These are phyloP conservation scores for Starmerella asiatica DNA, from an alignment of 805 yeast genomes.

Conservation along the genomic window DNA sequence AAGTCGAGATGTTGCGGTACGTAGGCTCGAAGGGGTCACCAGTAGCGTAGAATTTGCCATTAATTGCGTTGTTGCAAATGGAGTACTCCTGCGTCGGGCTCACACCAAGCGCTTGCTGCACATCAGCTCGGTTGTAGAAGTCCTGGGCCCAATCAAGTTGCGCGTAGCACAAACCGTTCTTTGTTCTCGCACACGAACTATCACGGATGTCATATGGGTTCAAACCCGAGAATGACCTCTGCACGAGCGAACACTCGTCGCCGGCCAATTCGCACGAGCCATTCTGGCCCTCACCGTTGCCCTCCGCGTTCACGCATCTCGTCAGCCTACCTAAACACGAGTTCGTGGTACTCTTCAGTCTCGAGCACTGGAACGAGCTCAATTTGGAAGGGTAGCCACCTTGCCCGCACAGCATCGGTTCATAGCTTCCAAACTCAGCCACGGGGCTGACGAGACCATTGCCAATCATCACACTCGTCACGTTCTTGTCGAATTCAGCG, in stretches of 20 bases:
- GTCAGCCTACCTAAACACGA: slow-evolving; percentile 9
- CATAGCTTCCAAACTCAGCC: slow-evolving; percentile 62
- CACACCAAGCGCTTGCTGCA: slow-evolving; percentile 40
- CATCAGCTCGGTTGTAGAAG: slow-evolving; percentile 41
- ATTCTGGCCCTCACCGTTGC: slow-evolving; percentile 9
- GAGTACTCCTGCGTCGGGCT: slow-evolving; percentile 35
- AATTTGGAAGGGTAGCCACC: slow-evolving; percentile 47
- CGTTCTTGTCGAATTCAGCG: slow-evolving; percentile 42
- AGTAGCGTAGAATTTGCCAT: slow-evolving; percentile 38
- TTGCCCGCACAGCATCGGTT: slow-evolving; percentile 88
- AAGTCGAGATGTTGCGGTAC: slow-evolving; percentile 52
- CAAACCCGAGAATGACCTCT: slow-evolving; percentile 29
- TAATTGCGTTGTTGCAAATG: slow-evolving; percentile 61
- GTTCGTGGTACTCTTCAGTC: slow-evolving; percentile 7
- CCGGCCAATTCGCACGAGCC: slow-evolving; percentile 2
- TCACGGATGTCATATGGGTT: slow-evolving; percentile 56
- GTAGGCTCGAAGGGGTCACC: slow-evolving; percentile 83
- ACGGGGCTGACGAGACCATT: slow-evolving; percentile 84
- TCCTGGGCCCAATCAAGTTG: slow-evolving; percentile 40
- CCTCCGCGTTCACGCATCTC: slow-evolving; percentile 11
- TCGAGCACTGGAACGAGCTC: slow-evolving; percentile 9
- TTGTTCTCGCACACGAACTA: slow-evolving; percentile 47
- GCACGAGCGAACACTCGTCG: slow-evolving; percentile 15
- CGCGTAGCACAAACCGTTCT: slow-evolving; percentile 40
- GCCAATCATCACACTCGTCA: slow-evolving; percentile 75